Evolutionary conservation across 345 rosid genomes (phyloP), one percentile per base, ranked within the genome.

Genomic region (Excoecaria agallocha): DNA sequence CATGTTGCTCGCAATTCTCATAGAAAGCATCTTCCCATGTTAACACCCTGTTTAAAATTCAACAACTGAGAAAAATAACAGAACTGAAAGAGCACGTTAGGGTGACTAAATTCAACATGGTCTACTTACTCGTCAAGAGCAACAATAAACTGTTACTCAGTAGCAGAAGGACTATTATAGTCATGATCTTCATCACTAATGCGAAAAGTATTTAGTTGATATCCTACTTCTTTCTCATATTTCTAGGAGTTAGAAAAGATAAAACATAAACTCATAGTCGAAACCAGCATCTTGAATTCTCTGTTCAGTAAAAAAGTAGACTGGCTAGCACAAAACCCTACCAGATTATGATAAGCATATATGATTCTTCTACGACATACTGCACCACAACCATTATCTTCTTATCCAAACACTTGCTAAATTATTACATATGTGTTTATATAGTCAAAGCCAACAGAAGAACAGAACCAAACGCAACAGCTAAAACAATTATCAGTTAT

Each of bases 1-100:
- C 76, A 81, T 74, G 76, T 51, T 64, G 79, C 77, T 76, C 88
- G 78, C 58, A 79, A 77, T 66, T 83, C 64, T 88, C 91, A 80
- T 80, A 91, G 84, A 88, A 94, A 37, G 91, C 92, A 82, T 92
- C 96, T 85, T 89, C 97, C 92, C 90, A 86, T 67, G 98, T 89
- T 78, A 94, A 82, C 79, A 94, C 87, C 94, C 98, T 94, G 87
- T 71, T 73, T 71, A 63, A 79, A 55, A 65, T 76, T 20, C 25
- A 61, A 13, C 49, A 6, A 74, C 43, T 41, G 24, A 19, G 51
- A 13, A 24, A 19, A 24, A 46, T 37, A 41, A 64, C 12, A 43
- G 19, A 54, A 38, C 37, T 57, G 2, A 56, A 25, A 20, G 25
- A 0, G 22, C 22, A 39, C 6, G 4, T 4, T 45, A 72, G 8